These are phyloP conservation scores for Lactarius trivialis DNA, from an alignment of 768 basidiomycete species.

Conservation along the genomic window DNA sequence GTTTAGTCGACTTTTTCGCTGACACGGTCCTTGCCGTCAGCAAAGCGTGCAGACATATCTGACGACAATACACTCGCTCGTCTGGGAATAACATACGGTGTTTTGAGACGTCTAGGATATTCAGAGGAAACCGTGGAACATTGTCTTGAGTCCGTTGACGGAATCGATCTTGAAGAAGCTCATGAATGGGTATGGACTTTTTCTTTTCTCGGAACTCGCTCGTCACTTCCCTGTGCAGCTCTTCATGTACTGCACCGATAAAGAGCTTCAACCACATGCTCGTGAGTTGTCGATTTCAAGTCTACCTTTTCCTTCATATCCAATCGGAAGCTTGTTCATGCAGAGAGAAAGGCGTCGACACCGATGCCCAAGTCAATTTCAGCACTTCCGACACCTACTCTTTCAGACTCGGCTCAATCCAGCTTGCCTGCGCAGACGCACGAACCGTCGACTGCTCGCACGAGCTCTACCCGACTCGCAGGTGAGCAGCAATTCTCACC, in stretches of 20 bases:
- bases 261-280: slow-evolving; percentile 43
- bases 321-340: background rate
- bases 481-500: background rate
- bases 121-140: slow-evolving; percentile 58
- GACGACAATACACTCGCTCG: slow-evolving; percentile 67
- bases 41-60: slow-evolving; percentile 42
- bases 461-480: background rate
- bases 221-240: slow-evolving; percentile 40
- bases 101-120: slow-evolving; percentile 73
- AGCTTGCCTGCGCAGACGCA: background rate
- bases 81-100: slow-evolving; percentile 76
- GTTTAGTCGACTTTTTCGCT: background rate
- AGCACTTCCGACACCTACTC: background rate
- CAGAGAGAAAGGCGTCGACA: slow-evolving; percentile 5
- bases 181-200: slow-evolving; percentile 72
- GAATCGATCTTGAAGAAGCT: slow-evolving; percentile 80
- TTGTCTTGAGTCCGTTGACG: slow-evolving; percentile 58
- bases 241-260: slow-evolving; percentile 53
- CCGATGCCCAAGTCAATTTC: background rate
- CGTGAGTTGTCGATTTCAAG: slow-evolving; percentile 27
- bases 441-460: slow-evolving; percentile 2
- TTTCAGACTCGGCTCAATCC: background rate
- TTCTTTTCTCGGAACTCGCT: background rate
- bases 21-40: slow-evolving; percentile 25
- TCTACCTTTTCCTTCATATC: background rate